Base-by-base conservation (phyloP, 306 rosid species). In the Cicer chorassanicum region DNA sequence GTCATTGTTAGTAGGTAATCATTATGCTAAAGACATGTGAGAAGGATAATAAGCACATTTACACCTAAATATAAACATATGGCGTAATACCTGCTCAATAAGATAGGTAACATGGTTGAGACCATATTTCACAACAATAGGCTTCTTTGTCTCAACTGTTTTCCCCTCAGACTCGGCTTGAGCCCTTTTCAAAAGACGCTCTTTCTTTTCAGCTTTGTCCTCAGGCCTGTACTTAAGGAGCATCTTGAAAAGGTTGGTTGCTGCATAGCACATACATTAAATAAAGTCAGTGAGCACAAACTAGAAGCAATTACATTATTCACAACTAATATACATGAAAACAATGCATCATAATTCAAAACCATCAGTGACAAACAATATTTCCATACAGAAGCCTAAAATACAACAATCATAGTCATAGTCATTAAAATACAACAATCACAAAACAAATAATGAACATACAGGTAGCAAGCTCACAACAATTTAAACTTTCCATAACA, bases 91-190 rank as follows among this genome's bases (percentile, higher is more conserved):
- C 93, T 88, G 92, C 80, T 90, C 93, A 11, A 92, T 88, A 14
- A 90, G 93, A 82, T 86, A 87, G 44, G 96, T 92, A 1, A 88
- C 92, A 6, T 88, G 96, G 70, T 92, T 92, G 51, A 92, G 92
- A 68, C 96, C 96, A 55, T 92, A 92, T 72, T 92, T 92, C 13
- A 90, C 88, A 36, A 87, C 84, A 75, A 92, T 85, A 2, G 98
- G 91, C 75, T 92, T 90, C 86, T 92, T 90, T 0, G 86, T 75
- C 36, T 90, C 97, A 7, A 70, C 43, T 2, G 88, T 13, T 68
- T 87, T 92, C 4, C 96, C 96, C 21, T 90, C 92, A 7, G 91
- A 65, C 77, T 92, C 98, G 0, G 88, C 91, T 65, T 92, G 91
- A 8, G 92, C 96, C 71, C 92, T 87, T 60, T 87, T 92, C 83